These are phyloP conservation scores for Ceratobasidium sp. DNA, from an alignment of 1,284 basidiomycete species.

Conservation along the genomic window DNA sequence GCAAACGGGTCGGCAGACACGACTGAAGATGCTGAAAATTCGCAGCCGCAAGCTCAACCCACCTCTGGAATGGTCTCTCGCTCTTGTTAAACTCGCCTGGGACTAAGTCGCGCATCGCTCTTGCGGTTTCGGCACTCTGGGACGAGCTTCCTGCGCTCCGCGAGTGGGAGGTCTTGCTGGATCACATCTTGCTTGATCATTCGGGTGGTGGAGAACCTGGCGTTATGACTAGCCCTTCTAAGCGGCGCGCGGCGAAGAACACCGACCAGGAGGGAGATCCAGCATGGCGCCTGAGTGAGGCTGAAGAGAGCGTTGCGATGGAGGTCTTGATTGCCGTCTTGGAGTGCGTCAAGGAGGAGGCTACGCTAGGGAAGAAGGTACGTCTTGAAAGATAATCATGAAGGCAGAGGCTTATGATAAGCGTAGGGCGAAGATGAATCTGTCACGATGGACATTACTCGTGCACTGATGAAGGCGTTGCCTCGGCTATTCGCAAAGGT, in stretches of 20 bases:
- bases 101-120: conserved; percentile 63
- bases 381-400: too few species aligned
- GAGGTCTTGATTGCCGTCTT: conserved; percentile 82
- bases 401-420: too few species aligned
- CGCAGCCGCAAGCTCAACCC: conserved; percentile 31
- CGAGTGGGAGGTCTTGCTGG: conserved; percentile 85
- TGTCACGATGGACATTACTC: conserved; percentile 75
- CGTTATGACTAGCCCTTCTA: conserved; percentile 39
- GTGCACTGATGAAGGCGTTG: conserved; percentile 85
- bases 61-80: conserved; percentile 46
- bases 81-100: conserved; percentile 42
- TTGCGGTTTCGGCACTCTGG: conserved; percentile 92
- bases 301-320: conserved; percentile 81
- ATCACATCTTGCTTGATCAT: conserved; percentile 88
- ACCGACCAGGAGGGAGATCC: conserved; percentile 58
- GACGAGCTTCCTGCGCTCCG: conserved; percentile 75
- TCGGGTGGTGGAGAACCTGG: conserved; percentile 61
- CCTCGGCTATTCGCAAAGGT: conserved; percentile 92
- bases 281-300: conserved; percentile 77
- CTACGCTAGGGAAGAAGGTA: conserved; percentile 49
- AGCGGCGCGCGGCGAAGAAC: conserved; percentile 48
- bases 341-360: conserved; percentile 64
- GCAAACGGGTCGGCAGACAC: conserved; percentile 53
- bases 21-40: conserved; percentile 46
- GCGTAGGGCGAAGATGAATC: conserved; percentile 76